Base-by-base conservation (phyloP, 2,329 filamentous ascomycete species). In the Neofusicoccum kwambonambiense region DNA sequence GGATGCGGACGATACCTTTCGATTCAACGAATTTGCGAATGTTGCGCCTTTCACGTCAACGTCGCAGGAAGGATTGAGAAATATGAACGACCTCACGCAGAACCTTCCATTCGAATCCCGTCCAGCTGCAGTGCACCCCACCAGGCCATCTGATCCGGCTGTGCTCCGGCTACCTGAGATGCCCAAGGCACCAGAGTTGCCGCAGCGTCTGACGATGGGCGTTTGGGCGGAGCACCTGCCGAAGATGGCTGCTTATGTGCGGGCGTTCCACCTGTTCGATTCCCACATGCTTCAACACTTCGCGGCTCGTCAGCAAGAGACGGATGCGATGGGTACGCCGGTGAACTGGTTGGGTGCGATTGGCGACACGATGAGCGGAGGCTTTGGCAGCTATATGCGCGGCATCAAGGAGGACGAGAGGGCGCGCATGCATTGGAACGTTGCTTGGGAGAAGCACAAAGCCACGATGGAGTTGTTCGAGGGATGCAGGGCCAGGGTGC, bases 361-460 rank as follows among this genome's bases (percentile, higher is more conserved):
- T 7, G 85, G 85, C 4, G 84, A 86, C 66, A 72, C 71, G 1
- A 75, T 70, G 2, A 81, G 82, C 61, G 83, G 82, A 1, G 86
- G 84, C 0, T 80, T 88, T 27, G 73, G 79, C 15, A 82, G 84
- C 64, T 92, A 92, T 72, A 74, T 86, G 65, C 78, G 78, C 42
- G 86, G 85, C 73, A 76, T 89, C 64, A 83, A 85, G 68, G 86
- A 91, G 74, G 90, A 93, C 71, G 83, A 87, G 68, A 79, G 81
- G 54, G 85, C 91, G 4, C 80, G 87, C 64, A 81, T 81, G 70
- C 82, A 84, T 64, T 92, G 90, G 88, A 77, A 77, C 35, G 74
- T 82, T 8, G 86, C 86, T 7, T 86, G 84, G 66, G 83, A 86
- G 49, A 82, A 82, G 66, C 90, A 93, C 71, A 82, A 85, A 65